Percentiles rank a stretch among this genome's conserved stretches.
phyloP scores from a whole-genome alignment of 1,139 yeast genomes.

The Hemisphaericaspora xylanilytica region DNA sequence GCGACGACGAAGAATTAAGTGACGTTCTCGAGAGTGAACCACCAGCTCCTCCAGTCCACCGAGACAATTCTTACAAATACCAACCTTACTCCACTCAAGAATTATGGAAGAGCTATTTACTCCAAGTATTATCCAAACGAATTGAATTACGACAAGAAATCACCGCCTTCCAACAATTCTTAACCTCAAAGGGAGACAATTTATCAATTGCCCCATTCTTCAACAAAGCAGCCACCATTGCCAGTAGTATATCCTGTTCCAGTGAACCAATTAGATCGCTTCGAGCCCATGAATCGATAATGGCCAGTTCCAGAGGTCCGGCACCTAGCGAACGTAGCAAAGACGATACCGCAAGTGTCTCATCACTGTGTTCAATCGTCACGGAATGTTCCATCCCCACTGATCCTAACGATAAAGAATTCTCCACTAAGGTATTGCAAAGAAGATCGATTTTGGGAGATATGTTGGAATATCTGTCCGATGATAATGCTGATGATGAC shows the following conservation, averaged over 20 bases:
- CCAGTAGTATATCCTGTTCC: neutral
- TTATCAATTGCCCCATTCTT: neutral
- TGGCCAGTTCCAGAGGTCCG: neutral
- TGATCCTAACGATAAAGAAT: slow-evolving; percentile 13
- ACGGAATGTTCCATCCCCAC: neutral
- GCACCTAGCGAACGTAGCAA: neutral
- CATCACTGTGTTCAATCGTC: slow-evolving; percentile 1
- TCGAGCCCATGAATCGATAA: neutral
- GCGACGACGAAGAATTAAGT: slow-evolving; percentile 17
- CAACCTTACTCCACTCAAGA: slow-evolving; percentile 9
- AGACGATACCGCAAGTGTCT: neutral
- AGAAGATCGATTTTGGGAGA: slow-evolving; percentile 46
- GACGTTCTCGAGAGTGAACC: slow-evolving; percentile 20
- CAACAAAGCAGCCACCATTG: neutral
- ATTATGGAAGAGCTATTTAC: slow-evolving; percentile 40
- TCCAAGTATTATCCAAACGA: slow-evolving; percentile 36
- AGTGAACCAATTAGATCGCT: slow-evolving; percentile 1
- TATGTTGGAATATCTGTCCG: slow-evolving; percentile 46
- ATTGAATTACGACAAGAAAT: slow-evolving; percentile 46
- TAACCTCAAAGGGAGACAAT: slow-evolving; percentile 12
- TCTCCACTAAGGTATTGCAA: slow-evolving; percentile 19
- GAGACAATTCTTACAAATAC: slow-evolving; percentile 12
- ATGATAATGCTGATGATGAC: slow-evolving; percentile 17
- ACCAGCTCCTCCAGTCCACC: slow-evolving; percentile 29
- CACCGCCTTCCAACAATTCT: slow-evolving; percentile 31